Evolutionary conservation across 208 protist species (phyloP).

Genomic region (Crithidia fasciculata): DNA sequence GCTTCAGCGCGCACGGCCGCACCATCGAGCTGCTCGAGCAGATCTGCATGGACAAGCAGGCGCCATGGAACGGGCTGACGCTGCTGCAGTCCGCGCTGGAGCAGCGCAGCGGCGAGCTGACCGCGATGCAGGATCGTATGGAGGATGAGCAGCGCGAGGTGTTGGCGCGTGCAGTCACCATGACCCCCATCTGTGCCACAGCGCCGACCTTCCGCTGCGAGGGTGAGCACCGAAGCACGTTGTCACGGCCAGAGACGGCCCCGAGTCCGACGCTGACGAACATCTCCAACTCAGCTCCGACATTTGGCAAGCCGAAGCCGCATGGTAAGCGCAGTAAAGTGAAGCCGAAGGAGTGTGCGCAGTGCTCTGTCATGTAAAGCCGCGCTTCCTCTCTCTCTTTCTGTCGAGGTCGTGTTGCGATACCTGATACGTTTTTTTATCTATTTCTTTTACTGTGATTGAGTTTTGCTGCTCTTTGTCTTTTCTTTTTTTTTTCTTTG

Average conservation of each 20-base stretch:
- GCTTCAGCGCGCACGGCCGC: conserved; percentile 25
- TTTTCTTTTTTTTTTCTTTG: too few relatives aligned
- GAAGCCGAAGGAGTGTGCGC: conserved; percentile 18
- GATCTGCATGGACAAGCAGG: conserved; percentile 37
- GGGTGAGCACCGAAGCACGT: neutral
- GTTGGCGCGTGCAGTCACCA: conserved; percentile 3
- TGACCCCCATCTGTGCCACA: conserved; percentile 4
- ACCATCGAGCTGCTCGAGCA: conserved; percentile 33
- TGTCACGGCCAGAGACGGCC: neutral
- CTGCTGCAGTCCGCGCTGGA: conserved; percentile 23
- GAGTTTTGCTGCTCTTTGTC: too few relatives aligned
- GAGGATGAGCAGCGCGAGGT: conserved; percentile 4
- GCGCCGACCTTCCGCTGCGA: neutral
- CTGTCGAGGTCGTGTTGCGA: neutral
- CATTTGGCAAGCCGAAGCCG: neutral
- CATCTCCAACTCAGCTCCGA: neutral
- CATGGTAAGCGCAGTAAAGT: conserved; percentile 13
- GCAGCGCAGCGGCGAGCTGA: conserved; percentile 13
- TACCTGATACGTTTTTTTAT: too few relatives aligned
- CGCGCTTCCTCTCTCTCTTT: neutral
- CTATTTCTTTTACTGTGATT: too few relatives aligned
- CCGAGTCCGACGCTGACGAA: neutral
- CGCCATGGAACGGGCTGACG: conserved; percentile 14
- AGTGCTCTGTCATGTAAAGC: conserved; percentile 23
- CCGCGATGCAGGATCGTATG: conserved; percentile 2